Base-by-base conservation (phyloP, 371 early-diverging fungal species). In the Circinella umbellata region DNA sequence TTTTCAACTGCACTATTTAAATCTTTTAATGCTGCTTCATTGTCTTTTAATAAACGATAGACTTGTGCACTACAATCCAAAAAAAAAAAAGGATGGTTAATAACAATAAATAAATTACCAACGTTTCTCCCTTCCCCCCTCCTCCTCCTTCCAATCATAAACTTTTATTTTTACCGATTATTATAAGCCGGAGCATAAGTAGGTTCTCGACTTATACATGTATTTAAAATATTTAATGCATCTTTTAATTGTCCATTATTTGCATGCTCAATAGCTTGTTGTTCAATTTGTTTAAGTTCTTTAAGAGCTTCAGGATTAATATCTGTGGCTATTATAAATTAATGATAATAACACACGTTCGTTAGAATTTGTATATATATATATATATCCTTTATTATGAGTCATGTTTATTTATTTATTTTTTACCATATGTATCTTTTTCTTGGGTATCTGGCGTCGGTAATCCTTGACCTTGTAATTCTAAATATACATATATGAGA, bases 181-280 rank as follows among this genome's bases (percentile, higher is more conserved):
- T 95, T 96, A 75, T 93, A 94, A 0, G 89, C 92, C 3, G 93
- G 92, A 27, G 94, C 90, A 79, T 94, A 94, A 37, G 76, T 73
- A 7, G 90, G 87, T 72, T 89, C 90, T 11, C 87, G 69, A 13
- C 64, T 54, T 46, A 93, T 89, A 35, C 86, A 85, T 63, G 76
- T 63, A 17, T 85, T 69, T 4, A 91, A 71, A 9, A 77, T 27
- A 0, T 54, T 57, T 8, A 92, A 71, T 47, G 91, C 90, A 15
- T 70, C 78, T 4, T 76, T 68, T 10, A 88, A 63, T 34, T 88
- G 68, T 18, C 74, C 82, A 62, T 75, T 61, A 63, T 90, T 87
- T 39, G 89, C 89, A 1, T 76, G 62, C 4, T 49, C 49, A 53
- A 89, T 76, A 3, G 81, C 90, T 63, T 63, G 78, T 64, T 42